Percentiles rank a stretch among this genome's conserved stretches.
Evolutionary conservation across 768 basidiomycete species (phyloP).

Genomic region (Russula foetens): DNA sequence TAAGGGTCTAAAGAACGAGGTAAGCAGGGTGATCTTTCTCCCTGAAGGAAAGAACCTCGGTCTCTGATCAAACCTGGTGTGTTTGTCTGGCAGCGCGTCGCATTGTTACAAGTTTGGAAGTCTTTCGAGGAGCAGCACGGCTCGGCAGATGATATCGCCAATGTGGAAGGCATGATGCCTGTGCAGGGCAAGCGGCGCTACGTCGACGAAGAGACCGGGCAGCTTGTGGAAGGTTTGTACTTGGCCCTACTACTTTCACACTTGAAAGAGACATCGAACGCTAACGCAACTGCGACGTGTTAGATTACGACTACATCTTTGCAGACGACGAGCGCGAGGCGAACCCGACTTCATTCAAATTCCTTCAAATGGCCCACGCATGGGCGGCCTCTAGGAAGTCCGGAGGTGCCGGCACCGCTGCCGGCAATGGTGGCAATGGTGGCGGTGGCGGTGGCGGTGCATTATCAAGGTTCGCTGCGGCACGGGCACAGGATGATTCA

Average conservation of each 20-base stretch:
- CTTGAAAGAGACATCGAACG: not conserved
- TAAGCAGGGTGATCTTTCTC: conserved; percentile 26
- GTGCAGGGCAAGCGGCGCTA: conserved; percentile 78
- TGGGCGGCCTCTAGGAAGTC: conserved; percentile 54
- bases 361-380: conserved; percentile 90
- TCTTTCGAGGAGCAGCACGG: conserved; percentile 82
- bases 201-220: conserved; percentile 77
- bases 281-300: not conserved
- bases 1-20: conserved; percentile 82
- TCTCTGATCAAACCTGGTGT: conserved; percentile 3
- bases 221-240: conserved; percentile 72
- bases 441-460: conserved; percentile 20
- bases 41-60: not conserved
- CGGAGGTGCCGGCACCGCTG: conserved; percentile 22
- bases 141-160: conserved; percentile 58
- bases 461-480: conserved; percentile 44
- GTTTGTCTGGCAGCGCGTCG: conserved; percentile 60
- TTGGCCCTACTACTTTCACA: not conserved
- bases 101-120: conserved; percentile 93
- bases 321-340: conserved; percentile 93
- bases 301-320: conserved; percentile 94
- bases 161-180: conserved; percentile 91
- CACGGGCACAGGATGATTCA: conserved; percentile 22
- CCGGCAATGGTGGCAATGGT: conserved; percentile 18
- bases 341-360: conserved; percentile 91